phyloP scores from a whole-genome alignment of 1,139 yeast genomes.

The Geotrichum klebahnii region DNA sequence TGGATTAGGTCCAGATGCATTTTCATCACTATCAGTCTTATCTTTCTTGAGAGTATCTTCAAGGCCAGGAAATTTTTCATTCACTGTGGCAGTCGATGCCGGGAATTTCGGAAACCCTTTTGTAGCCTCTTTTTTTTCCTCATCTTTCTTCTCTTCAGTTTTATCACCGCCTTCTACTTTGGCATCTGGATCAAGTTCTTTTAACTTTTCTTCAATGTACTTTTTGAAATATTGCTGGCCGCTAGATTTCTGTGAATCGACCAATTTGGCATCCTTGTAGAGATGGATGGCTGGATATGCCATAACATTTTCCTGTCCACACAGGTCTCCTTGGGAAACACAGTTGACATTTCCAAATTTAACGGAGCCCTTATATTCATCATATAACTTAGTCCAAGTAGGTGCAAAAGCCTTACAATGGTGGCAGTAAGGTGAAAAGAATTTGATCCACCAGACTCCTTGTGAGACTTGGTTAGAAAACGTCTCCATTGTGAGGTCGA shows the following conservation, averaged over 20 bases:
- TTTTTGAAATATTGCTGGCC: slow-evolving; percentile 4
- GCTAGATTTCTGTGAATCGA: slow-evolving; percentile 25
- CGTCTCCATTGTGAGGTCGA: slow-evolving; percentile 16
- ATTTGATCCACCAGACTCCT: slow-evolving; percentile 42
- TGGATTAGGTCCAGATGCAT: slow-evolving; percentile 30
- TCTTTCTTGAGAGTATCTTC: background rate
- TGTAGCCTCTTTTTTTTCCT: background rate
- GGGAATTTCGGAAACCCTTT: slow-evolving; percentile 14
- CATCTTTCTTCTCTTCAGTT: background rate
- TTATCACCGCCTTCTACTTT: background rate
- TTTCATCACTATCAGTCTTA: background rate
- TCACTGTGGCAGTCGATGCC: slow-evolving; percentile 12
- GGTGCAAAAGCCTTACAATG: slow-evolving; percentile 44
- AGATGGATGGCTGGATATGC: slow-evolving; percentile 40
- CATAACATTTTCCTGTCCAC: slow-evolving; percentile 33
- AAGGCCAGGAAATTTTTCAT: slow-evolving; percentile 15
- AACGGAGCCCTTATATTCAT: slow-evolving; percentile 29
- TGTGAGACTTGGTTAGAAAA: slow-evolving; percentile 4
- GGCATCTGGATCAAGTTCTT: background rate
- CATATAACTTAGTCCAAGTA: slow-evolving; percentile 37
- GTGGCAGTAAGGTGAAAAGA: slow-evolving; percentile 43
- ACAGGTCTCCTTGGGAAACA: slow-evolving; percentile 42
- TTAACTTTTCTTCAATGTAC: slow-evolving; percentile 5
- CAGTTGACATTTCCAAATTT: slow-evolving; percentile 43
- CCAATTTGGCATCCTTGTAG: slow-evolving; percentile 35